These are phyloP conservation scores for Podospora australis DNA, from an alignment of 495 filamentous ascomycete genomes.

Conservation along the genomic window DNA sequence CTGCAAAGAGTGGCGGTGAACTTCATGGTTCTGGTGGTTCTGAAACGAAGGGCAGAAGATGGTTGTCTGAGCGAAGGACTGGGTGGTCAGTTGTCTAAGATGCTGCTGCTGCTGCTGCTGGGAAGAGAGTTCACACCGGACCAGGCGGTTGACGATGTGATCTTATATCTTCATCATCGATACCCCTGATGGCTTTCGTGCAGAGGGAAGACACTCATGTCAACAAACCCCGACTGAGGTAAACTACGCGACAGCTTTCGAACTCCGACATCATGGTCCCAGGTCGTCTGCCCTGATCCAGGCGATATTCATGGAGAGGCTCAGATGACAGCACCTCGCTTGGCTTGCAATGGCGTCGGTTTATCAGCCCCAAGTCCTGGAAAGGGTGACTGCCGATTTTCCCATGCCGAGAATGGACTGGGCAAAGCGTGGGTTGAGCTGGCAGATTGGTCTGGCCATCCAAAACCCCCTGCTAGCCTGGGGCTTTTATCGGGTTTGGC, in stretches of 20 bases:
- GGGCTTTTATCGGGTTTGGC: background rate
- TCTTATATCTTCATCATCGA: background rate
- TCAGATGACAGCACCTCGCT: background rate
- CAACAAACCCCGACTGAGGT: too few relatives aligned
- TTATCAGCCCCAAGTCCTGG: background rate
- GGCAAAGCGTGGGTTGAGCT: background rate
- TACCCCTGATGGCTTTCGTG: background rate
- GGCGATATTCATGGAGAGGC: too few relatives aligned
- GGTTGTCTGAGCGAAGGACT: background rate
- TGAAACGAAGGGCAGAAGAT: background rate
- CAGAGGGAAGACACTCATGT: too few relatives aligned
- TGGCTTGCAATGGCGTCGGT: slow-evolving; percentile 4
- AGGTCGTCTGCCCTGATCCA: too few relatives aligned
- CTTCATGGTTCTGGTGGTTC: slow-evolving; percentile 8
- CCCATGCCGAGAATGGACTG: background rate
- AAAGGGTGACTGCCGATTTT: background rate
- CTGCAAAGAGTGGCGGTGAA: background rate
- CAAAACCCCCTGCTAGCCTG: background rate
- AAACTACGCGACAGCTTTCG: too few relatives aligned
- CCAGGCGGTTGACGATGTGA: background rate
- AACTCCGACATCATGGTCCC: background rate
- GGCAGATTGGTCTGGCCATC: background rate
- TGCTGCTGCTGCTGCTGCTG: background rate
- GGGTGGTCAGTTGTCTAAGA: background rate
- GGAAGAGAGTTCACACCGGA: background rate